A percentile compares a stretch with the other conserved stretches of the same genome.
Evolutionary conservation across 306 rosid species (phyloP).

Genomic region (Styphnolobium japonicum): DNA sequence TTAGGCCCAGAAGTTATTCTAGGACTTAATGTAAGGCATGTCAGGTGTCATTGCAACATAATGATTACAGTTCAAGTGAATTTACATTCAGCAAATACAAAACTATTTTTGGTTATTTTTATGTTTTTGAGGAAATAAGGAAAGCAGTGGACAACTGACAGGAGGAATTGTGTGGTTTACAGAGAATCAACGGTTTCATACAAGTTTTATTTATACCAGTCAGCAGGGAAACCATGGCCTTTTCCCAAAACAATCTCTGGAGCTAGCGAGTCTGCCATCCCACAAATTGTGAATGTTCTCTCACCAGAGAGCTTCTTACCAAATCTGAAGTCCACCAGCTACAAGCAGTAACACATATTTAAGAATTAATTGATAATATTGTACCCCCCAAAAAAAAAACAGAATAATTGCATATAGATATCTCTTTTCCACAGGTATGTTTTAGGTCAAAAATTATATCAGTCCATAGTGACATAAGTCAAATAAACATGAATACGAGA

Average conservation of each 20-base stretch:
- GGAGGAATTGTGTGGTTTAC: neutral
- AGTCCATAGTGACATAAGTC: neutral
- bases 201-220: slow-evolving; percentile 64
- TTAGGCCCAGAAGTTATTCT: neutral
- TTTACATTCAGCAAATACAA: neutral
- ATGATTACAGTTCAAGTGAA: neutral
- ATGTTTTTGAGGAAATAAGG: neutral
- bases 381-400: slow-evolving; percentile 8
- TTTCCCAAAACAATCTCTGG: slow-evolving; percentile 94
- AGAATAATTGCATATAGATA: neutral
- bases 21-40: neutral
- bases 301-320: slow-evolving; percentile 65
- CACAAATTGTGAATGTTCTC: slow-evolving; percentile 92
- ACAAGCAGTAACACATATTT: slow-evolving; percentile 25
- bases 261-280: slow-evolving; percentile 82
- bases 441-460: neutral
- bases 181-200: slow-evolving; percentile 16
- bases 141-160: neutral
- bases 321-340: slow-evolving; percentile 92
- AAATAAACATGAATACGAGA: slow-evolving; percentile 24
- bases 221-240: slow-evolving; percentile 92
- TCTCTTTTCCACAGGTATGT: neutral
- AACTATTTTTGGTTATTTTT: neutral
- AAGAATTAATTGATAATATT: slow-evolving; percentile 5
- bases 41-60: neutral